Evolutionary conservation across 2,329 filamentous ascomycete genomes (phyloP).

Genomic region (Aspergillus quadrilineatus): DNA sequence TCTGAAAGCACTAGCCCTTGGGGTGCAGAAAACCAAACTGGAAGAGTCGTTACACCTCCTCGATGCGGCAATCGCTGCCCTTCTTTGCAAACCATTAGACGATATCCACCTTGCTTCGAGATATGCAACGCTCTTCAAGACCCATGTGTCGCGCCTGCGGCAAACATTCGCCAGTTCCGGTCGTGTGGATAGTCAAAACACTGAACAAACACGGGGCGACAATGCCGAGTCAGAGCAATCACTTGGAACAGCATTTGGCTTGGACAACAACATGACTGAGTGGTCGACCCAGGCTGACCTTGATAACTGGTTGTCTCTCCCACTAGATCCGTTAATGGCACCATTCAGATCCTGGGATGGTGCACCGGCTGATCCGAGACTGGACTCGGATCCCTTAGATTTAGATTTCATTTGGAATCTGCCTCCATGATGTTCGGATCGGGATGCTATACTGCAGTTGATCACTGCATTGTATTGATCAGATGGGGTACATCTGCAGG

Average conservation of each 20-base stretch:
- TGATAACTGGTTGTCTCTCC: conserved; percentile 7
- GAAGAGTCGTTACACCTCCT: conserved; percentile 2
- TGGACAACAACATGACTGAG: neutral
- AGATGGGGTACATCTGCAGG: neutral
- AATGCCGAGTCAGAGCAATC: neutral
- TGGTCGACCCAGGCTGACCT: neutral
- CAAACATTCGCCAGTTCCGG: conserved; percentile 1
- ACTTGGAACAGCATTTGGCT: neutral
- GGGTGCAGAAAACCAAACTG: conserved; percentile 17
- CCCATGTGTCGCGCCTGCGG: conserved; percentile 3
- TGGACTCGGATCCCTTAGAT: neutral
- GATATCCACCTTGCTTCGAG: conserved; percentile 54
- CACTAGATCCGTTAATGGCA: conserved; percentile 3
- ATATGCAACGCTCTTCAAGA: conserved; percentile 36
- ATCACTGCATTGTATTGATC: neutral
- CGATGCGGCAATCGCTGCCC: neutral
- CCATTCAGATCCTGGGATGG: neutral
- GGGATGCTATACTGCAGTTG: neutral
- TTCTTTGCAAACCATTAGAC: conserved; percentile 33
- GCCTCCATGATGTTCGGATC: neutral
- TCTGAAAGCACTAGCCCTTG: conserved; percentile 46
- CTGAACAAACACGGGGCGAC: neutral
- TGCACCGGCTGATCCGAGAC: neutral
- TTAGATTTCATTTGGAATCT: conserved; percentile 6
- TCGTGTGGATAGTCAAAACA: neutral